phyloP scores from a whole-genome alignment of 169 alveolate genomes.

The Plasmodium billcollinsi region DNA sequence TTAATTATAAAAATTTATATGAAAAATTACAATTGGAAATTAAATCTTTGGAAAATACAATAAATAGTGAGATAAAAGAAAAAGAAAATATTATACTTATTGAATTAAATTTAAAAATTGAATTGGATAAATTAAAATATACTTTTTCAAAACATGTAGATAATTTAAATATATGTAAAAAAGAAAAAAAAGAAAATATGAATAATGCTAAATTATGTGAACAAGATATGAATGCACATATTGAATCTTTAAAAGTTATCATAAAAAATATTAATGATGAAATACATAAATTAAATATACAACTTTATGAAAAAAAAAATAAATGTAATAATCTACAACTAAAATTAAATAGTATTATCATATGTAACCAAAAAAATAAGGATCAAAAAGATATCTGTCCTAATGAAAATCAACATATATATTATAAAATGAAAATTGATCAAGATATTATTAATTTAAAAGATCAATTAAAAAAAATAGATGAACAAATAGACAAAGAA shows the following conservation, averaged over 20 bases:
- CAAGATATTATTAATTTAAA: slow-evolving; percentile 62
- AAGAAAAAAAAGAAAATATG: slow-evolving; percentile 13
- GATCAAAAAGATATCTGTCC: background rate
- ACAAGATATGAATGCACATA: slow-evolving; percentile 57
- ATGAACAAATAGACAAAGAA: slow-evolving; percentile 24
- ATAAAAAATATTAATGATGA: slow-evolving; percentile 59
- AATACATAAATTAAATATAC: slow-evolving; percentile 63
- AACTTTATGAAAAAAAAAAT: slow-evolving; percentile 30
- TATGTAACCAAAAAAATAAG: slow-evolving; percentile 4
- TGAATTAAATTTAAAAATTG: slow-evolving; percentile 65
- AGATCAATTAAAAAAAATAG: slow-evolving; percentile 26
- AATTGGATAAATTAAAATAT: slow-evolving; percentile 44
- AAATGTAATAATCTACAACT: slow-evolving; percentile 55
- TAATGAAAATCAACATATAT: slow-evolving; percentile 21
- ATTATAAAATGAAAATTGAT: slow-evolving; percentile 63
- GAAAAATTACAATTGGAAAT: slow-evolving; percentile 58
- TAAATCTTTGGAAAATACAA: slow-evolving; percentile 46
- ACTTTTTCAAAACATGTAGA: slow-evolving; percentile 43
- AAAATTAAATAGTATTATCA: slow-evolving; percentile 17
- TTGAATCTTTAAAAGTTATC: slow-evolving; percentile 48
- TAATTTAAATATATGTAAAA: slow-evolving; percentile 44
- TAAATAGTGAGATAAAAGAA: slow-evolving; percentile 49
- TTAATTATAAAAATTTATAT: background rate
- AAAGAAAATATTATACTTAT: slow-evolving; percentile 67
- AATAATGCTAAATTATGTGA: slow-evolving; percentile 52